These are phyloP conservation scores for Tulasnella sp. DNA, from an alignment of 768 basidiomycete species.

Conservation along the genomic window DNA sequence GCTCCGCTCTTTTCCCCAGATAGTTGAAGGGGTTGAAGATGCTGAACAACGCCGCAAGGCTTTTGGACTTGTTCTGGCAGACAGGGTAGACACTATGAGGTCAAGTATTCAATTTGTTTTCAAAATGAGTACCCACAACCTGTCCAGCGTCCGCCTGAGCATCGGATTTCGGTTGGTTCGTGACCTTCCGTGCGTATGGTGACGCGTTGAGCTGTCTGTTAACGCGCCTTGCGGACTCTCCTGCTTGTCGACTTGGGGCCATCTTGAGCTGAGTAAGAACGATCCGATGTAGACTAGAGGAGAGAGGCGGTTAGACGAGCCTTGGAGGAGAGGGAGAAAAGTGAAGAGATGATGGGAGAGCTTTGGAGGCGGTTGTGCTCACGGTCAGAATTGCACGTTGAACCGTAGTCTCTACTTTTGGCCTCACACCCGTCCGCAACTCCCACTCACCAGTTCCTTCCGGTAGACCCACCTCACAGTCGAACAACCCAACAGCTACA, in stretches of 20 bases:
- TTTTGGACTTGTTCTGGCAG: neutral
- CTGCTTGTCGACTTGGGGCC: neutral
- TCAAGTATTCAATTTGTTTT: neutral
- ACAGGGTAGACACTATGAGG: neutral
- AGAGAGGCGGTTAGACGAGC: neutral
- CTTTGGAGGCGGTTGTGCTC: neutral
- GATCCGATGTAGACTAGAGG: neutral
- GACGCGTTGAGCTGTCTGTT: neutral
- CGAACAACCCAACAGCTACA: neutral
- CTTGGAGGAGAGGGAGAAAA: neutral
- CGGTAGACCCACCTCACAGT: neutral
- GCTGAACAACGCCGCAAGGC: neutral
- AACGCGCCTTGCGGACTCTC: neutral
- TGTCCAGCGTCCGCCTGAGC: neutral
- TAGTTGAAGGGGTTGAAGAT: neutral
- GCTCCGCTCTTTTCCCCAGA: neutral
- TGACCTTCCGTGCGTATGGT: neutral
- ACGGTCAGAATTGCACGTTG: constrained; percentile 3
- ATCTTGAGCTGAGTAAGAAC: neutral
- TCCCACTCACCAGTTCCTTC: neutral
- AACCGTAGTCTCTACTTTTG: neutral
- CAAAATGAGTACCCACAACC: neutral
- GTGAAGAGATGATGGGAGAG: neutral
- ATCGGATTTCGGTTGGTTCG: neutral
- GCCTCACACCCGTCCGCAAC: neutral